These are phyloP conservation scores for Gypsophila paniculata DNA, from an alignment of 179 eudicot genomes.

Conservation along the genomic window DNA sequence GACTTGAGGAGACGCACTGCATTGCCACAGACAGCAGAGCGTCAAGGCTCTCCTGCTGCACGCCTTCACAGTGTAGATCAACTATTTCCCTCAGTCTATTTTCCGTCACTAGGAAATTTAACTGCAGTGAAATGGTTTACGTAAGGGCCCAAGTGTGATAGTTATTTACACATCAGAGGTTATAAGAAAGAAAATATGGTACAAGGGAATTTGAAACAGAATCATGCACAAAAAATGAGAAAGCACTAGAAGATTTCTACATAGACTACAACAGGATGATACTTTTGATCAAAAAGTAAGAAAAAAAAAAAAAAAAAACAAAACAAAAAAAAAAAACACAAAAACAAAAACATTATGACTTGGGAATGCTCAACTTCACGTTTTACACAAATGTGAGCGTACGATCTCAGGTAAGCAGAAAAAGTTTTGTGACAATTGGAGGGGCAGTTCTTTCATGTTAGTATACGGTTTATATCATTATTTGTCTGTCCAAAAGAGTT, in stretches of 20 bases:
- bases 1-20: slow-evolving; percentile 80
- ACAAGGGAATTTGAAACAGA: not conserved
- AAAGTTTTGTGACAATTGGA: not conserved
- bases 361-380: not conserved
- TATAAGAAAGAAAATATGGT: not conserved
- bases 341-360: not conserved
- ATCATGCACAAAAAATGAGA: not conserved
- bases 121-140: slow-evolving; percentile 37
- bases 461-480: no score
- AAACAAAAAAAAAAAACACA: no score
- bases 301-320: no score
- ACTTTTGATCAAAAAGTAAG: not conserved
- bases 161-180: not conserved
- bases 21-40: slow-evolving; percentile 68
- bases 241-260: not conserved
- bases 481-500: no score
- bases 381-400: not conserved
- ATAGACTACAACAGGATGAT: not conserved
- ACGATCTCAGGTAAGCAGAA: not conserved
- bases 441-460: no score
- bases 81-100: slow-evolving; percentile 67
- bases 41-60: slow-evolving; percentile 75
- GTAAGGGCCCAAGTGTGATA: slow-evolving; percentile 1
- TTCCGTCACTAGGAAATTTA: slow-evolving; percentile 73
- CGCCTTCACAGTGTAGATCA: slow-evolving; percentile 73